Conservation (phyloP, 1,284 basidiomycete genomes). For the Rhodotorula mucilaginosa region DNA sequence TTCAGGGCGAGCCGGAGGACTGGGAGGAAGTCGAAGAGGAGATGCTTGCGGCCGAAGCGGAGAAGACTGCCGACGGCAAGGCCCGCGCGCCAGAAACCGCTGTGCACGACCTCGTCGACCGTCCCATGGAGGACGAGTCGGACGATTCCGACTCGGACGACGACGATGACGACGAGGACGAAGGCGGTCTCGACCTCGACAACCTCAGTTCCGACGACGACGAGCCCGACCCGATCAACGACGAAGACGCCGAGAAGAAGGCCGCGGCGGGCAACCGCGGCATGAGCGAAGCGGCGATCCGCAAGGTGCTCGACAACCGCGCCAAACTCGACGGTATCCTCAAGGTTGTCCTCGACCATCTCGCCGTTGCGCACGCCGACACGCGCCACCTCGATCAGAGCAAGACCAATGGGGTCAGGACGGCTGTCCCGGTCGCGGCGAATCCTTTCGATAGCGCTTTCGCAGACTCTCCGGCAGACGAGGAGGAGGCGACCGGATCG, state of each 20-base stretch:
- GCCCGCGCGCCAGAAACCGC: slow-evolving; percentile 28
- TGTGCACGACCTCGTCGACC: slow-evolving; percentile 41
- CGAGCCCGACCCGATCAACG: slow-evolving; percentile 51
- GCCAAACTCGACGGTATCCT: slow-evolving; percentile 88
- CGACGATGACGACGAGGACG: slow-evolving; percentile 45
- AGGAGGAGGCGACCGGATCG: slow-evolving; percentile 12
- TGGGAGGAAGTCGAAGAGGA: slow-evolving; percentile 58
- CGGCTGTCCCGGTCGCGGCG: slow-evolving; percentile 5
- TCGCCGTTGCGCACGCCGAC: slow-evolving; percentile 49
- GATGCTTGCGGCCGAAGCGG: slow-evolving; percentile 53
- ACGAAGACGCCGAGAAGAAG: slow-evolving; percentile 58
- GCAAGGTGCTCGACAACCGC: slow-evolving; percentile 78
- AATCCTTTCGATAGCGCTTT: slow-evolving; percentile 18
- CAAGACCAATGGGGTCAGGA: slow-evolving; percentile 28
- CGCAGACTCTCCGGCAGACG: not conserved
- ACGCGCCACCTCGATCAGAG: slow-evolving; percentile 37
- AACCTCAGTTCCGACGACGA: slow-evolving; percentile 58
- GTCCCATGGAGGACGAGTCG: slow-evolving; percentile 55
- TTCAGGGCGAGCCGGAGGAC: slow-evolving; percentile 92
- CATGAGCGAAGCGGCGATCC: slow-evolving; percentile 45
- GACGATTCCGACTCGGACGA: slow-evolving; percentile 58
- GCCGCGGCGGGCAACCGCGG: slow-evolving; percentile 37
- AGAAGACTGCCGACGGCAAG: slow-evolving; percentile 55
- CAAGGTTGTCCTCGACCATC: slow-evolving; percentile 77
- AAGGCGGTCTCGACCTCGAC: slow-evolving; percentile 37